Evolutionary conservation across 2,329 filamentous ascomycete genomes (phyloP), one percentile per base, ranked within the genome.

Genomic region (Fusarium heterosporum): DNA sequence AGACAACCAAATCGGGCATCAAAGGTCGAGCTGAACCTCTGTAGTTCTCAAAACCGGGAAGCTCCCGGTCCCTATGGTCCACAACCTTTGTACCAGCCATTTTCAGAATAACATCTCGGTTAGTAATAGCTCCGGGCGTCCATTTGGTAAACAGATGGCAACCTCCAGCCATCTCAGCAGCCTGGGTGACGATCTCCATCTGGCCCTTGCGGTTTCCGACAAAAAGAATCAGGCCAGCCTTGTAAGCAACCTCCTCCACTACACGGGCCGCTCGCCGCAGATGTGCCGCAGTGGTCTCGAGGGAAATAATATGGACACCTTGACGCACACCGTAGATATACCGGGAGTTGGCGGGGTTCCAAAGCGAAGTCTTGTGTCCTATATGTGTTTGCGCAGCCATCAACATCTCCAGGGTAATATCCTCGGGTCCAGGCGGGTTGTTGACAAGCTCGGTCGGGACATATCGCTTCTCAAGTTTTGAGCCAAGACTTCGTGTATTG

Each of bases 81-180:
- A 97, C 88, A 9, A 97, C 89, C 78, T 91, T 90, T 54, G 91
- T 85, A 55, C 79, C 80, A 75, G 90, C 90, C 47, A 83, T 82
- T 42, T 85, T 86, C n/a, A 98, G 84, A 67, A 98, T 95, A 76
- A 95, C 89, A 76, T 97, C 90, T 53, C 93, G 90, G 80, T 99
- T 99, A 36, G 96, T 98, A 73, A 99, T 93, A 64, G 87, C 89
- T 1, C 96, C 96, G 0, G 96, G 92, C 48, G 90, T 93, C 96
- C 96, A 99, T 73, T 93, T 90, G 75, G 93, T 92, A 75, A 97
- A 98, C 32, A 99, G 79, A 77, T 98, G 94, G 76, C 91, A 98
- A 3, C 88, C 93, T 58, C 87, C 85, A 0, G 93, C 88, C 64
- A 96, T 78, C 77, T 90, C 83, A 1, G 96, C 93, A 7, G 95